Percentiles rank a stretch among this genome's conserved stretches.
Conservation (phyloP, 768 basidiomycete genomes). For the Mrakia hoshinonis region DNA sequence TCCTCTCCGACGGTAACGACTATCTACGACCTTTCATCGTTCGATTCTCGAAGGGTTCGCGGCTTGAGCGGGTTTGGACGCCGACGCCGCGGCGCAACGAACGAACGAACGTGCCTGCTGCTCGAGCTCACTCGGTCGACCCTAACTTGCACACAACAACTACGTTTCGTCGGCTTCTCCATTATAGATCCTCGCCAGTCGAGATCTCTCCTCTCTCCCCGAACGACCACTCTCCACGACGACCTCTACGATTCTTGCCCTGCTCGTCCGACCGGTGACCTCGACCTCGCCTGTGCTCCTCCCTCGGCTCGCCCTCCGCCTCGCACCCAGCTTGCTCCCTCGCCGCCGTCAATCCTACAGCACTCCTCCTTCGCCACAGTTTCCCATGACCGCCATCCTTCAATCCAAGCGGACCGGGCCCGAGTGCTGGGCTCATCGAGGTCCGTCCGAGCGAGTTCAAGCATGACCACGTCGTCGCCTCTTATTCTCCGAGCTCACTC, state of each 20-base stretch:
- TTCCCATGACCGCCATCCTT: neutral
- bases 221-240: neutral
- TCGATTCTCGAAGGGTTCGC: too few species aligned
- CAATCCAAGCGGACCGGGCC: neutral
- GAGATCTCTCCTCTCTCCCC: neutral
- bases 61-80: too few species aligned
- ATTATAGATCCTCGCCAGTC: too few species aligned
- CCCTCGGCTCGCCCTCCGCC: neutral
- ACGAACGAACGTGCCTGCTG: too few species aligned
- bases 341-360: neutral
- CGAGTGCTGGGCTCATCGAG: constrained; percentile 8
- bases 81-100: too few species aligned
- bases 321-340: neutral
- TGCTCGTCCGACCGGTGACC: neutral
- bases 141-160: too few species aligned
- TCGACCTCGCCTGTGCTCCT: neutral
- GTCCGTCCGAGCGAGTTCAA: neutral
- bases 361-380: neutral
- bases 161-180: too few species aligned
- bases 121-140: too few species aligned
- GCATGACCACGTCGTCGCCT: neutral
- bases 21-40: too few species aligned
- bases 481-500: neutral
- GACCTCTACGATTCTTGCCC: neutral
- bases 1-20: too few species aligned